These are phyloP conservation scores for Thermochaetoides dissita DNA, from an alignment of 2,329 filamentous ascomycete species.

Conservation along the genomic window DNA sequence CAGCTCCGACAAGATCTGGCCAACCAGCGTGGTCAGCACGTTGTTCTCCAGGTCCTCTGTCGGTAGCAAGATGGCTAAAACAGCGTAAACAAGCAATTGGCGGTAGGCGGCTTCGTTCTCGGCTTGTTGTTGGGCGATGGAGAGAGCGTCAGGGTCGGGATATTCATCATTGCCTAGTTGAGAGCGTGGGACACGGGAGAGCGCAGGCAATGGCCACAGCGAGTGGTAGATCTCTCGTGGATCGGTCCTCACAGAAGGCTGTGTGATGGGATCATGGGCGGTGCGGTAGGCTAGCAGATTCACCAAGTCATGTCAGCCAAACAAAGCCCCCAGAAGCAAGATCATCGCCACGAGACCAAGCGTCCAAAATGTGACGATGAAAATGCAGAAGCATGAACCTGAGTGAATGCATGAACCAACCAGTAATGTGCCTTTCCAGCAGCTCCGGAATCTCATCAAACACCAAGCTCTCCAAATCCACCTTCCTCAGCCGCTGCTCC, in stretches of 20 bases:
- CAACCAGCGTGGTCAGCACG: slow-evolving; percentile 69
- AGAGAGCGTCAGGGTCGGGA: too few species aligned
- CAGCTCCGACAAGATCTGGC: slow-evolving; percentile 79
- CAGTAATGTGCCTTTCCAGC: slow-evolving; percentile 63
- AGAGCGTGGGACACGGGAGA: slow-evolving; percentile 57
- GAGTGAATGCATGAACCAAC: slow-evolving; percentile 29
- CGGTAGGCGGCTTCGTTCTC: slow-evolving; percentile 75
- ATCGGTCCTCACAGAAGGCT: slow-evolving; percentile 46
- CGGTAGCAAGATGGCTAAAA: slow-evolving; percentile 71
- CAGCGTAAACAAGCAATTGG: slow-evolving; percentile 70
- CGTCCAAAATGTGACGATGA: too few species aligned
- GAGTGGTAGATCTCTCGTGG: slow-evolving; percentile 67
- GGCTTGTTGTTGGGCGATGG: slow-evolving; percentile 50
- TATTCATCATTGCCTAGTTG: slow-evolving; percentile 19
- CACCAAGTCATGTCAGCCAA: slow-evolving; percentile 10
- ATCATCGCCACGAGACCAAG: neutral
- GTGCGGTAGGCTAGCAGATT: slow-evolving; percentile 53
- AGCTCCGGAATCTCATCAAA: slow-evolving; percentile 80
- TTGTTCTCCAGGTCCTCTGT: slow-evolving; percentile 85
- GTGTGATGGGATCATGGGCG: slow-evolving; percentile 43
- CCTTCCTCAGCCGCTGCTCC: slow-evolving; percentile 69
- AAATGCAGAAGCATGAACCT: too few species aligned
- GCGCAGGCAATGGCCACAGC: slow-evolving; percentile 63
- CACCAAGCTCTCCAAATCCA: slow-evolving; percentile 70
- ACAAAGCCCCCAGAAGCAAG: neutral